phyloP scores from a whole-genome alignment of 371 early-diverging fungal species.

The Entomophthora muscae region DNA sequence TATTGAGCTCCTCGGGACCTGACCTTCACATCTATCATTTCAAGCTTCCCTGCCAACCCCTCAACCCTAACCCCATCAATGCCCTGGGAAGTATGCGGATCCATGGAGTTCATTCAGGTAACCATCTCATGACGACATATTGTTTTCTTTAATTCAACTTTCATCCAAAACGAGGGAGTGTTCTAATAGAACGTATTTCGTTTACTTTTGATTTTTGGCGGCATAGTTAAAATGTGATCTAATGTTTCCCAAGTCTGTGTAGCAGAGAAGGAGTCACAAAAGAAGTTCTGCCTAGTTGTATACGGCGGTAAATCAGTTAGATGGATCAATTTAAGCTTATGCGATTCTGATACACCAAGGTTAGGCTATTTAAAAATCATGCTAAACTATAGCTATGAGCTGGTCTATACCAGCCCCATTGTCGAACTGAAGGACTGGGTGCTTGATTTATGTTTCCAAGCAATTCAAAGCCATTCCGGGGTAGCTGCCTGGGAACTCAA shows the following conservation, averaged over 20 bases:
- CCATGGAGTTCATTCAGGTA: neutral
- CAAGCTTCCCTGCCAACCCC: neutral
- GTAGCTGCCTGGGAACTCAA: neutral
- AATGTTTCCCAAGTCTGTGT: too few relatives aligned
- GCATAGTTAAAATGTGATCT: too few relatives aligned
- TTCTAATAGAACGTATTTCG: neutral
- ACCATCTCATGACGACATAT: neutral
- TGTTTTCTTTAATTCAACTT: neutral
- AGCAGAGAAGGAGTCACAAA: neutral
- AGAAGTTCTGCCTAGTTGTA: neutral
- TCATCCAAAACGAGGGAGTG: neutral
- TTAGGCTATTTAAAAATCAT: neutral
- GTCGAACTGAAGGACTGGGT: neutral
- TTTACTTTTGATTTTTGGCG: too few relatives aligned
- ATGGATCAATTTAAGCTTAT: neutral
- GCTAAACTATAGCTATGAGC: neutral
- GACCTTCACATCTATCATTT: neutral
- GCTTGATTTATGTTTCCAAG: neutral
- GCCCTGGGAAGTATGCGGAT: neutral
- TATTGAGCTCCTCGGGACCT: neutral
- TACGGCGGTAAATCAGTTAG: neutral
- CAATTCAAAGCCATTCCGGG: neutral
- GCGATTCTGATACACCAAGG: neutral
- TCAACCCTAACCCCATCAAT: neutral
- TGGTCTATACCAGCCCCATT: neutral